Conservation (phyloP, 2,329 filamentous ascomycete species). For the Trichoderma hamatum region DNA sequence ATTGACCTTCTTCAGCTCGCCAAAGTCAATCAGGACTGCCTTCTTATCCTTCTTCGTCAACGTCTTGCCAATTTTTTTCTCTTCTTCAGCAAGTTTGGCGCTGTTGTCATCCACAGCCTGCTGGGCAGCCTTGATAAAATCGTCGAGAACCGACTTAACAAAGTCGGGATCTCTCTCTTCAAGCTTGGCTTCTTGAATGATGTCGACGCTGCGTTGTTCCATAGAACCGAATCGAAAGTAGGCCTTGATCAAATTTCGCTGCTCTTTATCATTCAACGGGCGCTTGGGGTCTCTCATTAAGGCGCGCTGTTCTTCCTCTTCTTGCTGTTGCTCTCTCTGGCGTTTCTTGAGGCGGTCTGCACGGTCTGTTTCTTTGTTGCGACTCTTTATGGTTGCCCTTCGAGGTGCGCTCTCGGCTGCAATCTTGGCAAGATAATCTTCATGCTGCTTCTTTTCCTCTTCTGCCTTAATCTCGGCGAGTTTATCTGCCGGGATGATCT, state of each 20-base stretch:
- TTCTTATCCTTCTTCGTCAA: conserved; percentile 98
- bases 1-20: conserved; percentile 91
- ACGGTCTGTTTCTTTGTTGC: conserved; percentile 62
- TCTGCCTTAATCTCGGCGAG: conserved; percentile 87
- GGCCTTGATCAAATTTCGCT: conserved; percentile 85
- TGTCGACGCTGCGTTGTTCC: conserved; percentile 83
- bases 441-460: conserved; percentile 81
- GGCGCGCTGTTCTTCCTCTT: conserved; percentile 73
- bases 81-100: conserved; percentile 74
- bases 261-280: conserved; percentile 90
- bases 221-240: conserved; percentile 91
- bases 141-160: conserved; percentile 73
- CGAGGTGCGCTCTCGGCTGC: conserved; percentile 85
- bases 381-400: conserved; percentile 65
- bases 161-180: conserved; percentile 80
- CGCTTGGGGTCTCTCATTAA: conserved; percentile 81
- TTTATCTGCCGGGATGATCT: conserved; percentile 94
- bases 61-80: conserved; percentile 78
- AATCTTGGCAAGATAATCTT: conserved; percentile 78
- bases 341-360: conserved; percentile 69
- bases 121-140: conserved; percentile 65
- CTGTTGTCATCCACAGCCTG: conserved; percentile 68
- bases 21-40: conserved; percentile 92
- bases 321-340: conserved; percentile 65
- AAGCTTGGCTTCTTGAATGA: conserved; percentile 84